Evolutionary conservation across 306 rosid genomes (phyloP), one percentile per base, ranked within the genome.

Genomic region (Quercus agrifolia): DNA sequence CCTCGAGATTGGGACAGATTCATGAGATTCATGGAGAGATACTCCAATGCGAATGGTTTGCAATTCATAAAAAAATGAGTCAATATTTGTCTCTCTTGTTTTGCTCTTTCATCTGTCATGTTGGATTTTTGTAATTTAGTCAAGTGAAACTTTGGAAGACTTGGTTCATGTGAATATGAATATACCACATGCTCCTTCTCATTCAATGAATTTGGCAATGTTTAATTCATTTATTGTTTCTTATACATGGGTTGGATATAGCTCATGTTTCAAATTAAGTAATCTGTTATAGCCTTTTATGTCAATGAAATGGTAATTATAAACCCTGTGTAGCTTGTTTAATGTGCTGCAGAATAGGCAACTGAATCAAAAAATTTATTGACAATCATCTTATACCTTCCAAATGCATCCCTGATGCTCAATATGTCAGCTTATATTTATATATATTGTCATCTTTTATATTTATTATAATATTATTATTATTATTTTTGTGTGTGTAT

Each of bases 21-120:
- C 87, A 96, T 96, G 99, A 89, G 99, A 84, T 96, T 96, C 92
- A 96, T 96, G 99, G 99, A 96, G 90, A 88, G 99, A 44, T 96
- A 96, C 81, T 89, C 98, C 0, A 81, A 93, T 80, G 98, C 82
- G 7, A 91, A 96, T 38, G 97, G 93, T 77, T 84, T 96, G 91
- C 93, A 90, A 58, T 96, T 96, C 85, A 61, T 93, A 3, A 96
- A 96, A 79, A 91, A 79, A 7, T 94, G 90, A 92, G 86, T 67
- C 75, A 0, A 56, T 84, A 71, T 83, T 54, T 70, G 75, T 85
- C 82, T 64, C 57, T 44, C 44, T 28, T 70, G 56, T 84, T 62
- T 81, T 78, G 57, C 73, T 78, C 76, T 59, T 19, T 57, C 82
- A 71, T 75, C 67, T 82, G 56, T 82, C 76, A 79, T 69, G 54